Conservation (phyloP, 139 green algal species). For the Chlorella sorokiniana region DNA sequence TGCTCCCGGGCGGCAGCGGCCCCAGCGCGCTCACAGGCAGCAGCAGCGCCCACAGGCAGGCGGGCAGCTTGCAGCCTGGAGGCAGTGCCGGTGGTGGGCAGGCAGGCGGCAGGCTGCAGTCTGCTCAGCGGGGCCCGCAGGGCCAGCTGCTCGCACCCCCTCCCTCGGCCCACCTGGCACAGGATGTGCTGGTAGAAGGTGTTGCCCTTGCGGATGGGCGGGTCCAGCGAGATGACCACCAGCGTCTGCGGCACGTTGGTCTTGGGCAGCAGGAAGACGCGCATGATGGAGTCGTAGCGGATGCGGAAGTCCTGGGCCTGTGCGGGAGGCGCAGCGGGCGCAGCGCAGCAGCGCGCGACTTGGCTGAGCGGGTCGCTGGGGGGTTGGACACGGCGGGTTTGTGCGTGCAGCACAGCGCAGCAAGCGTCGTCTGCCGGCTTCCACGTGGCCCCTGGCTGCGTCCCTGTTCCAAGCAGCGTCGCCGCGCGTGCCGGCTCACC, state of each 20-base stretch:
- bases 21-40: neutral
- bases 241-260: slow-evolving; percentile 83
- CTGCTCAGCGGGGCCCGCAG: neutral
- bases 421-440: too few species aligned
- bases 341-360: neutral
- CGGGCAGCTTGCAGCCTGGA: neutral
- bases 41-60: neutral
- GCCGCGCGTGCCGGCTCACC: slow-evolving; percentile 29
- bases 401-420: too few species aligned
- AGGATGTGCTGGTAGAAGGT: slow-evolving; percentile 96
- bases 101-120: neutral
- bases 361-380: neutral
- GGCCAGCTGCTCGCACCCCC: neutral
- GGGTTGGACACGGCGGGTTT: neutral
- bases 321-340: slow-evolving; percentile 8
- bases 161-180: slow-evolving; percentile 71
- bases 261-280: slow-evolving; percentile 93
- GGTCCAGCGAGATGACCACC: slow-evolving; percentile 90
- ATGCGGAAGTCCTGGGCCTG: slow-evolving; percentile 96
- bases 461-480: too few species aligned
- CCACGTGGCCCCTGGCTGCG: too few species aligned
- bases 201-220: slow-evolving; percentile 94
- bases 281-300: slow-evolving; percentile 86
- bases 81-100: neutral
- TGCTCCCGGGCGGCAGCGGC: neutral